Base-by-base conservation (phyloP, 225 moss, liverwort and hornwort genomes). In the Bryoerythrophyllum caledonicum region DNA sequence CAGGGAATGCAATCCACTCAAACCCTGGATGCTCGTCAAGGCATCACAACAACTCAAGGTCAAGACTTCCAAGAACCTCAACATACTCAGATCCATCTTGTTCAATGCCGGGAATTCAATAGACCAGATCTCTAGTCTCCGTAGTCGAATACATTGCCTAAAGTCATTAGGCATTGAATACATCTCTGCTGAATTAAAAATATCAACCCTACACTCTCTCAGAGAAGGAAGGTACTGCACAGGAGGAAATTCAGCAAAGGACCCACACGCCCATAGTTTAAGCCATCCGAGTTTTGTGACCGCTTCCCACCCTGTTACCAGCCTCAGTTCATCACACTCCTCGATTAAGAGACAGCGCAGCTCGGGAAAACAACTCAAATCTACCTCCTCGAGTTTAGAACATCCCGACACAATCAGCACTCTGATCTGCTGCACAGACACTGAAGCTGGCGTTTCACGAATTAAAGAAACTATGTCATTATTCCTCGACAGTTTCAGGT, bases 261-360 rank as follows among this genome's bases (percentile, higher is more conserved):
- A 7, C 4, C 0, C 0, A 1, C 74, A 74, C 0, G 0, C 0
- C 0, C 0, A 0, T 14, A 74, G 41, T 2, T 41, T 13, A 55
- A 74, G 26, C 55, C 14, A 40, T 4, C 41, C 65, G 1, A 74
- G 12, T 26, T 52, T 10, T 2, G 38, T n/a, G 40, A 55, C 40
- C 53, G 8, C 54, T 54, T 54, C 74, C 64, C 74, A 74, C 74
- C 74, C 40, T 37, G 7, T 40, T 19, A 74, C 4, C 8, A 2
- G 12, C 55, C 41, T 65, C 26, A 64, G 38, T 0, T 25, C 1
- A 2, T 0, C 0, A 41, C 74, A 74, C 0, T 0, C 0, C 0
- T 0, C 0, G 15, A 55, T 2, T 0, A 2, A 15, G 56, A 17
- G 17, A 55, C 0, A 2, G 19, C 55, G 55, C 5, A 70, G 52